Evolutionary conservation across 208 protist genomes (phyloP).

Genomic region (Acanthamoeba sp.): DNA sequence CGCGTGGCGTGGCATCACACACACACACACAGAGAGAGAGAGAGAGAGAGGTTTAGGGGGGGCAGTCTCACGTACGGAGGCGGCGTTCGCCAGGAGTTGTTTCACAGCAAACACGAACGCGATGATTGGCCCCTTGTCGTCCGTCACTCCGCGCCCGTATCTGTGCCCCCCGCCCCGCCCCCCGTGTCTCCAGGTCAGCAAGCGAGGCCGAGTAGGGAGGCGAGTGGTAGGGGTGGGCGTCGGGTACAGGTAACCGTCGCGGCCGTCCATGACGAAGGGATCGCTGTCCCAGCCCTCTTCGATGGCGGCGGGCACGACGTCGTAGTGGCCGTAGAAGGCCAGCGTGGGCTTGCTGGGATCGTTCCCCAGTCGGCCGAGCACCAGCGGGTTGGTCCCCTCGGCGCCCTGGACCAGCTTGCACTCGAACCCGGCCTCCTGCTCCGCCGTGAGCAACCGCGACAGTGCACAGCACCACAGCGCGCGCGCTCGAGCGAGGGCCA

Average conservation of each 20-base stretch:
- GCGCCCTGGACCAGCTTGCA: conserved; percentile 64
- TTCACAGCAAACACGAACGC: conserved; percentile 75
- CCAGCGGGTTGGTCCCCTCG: conserved; percentile 67
- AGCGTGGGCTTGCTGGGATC: conserved; percentile 76
- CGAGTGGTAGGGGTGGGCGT: background rate
- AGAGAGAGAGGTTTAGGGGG: background rate
- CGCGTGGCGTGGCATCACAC: background rate
- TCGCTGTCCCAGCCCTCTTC: conserved; percentile 54
- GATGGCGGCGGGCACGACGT: conserved; percentile 68
- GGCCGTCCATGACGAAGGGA: conserved; percentile 72
- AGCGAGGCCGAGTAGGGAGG: too few relatives aligned
- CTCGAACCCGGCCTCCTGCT: conserved; percentile 56
- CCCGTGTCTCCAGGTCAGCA: background rate
- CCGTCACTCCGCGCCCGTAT: conserved; percentile 80
- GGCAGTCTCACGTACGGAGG: background rate
- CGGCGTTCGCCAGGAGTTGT: conserved; percentile 48
- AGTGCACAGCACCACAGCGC: background rate
- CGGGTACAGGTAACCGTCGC: conserved; percentile 81
- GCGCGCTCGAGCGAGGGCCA: too few relatives aligned
- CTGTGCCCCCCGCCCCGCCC: background rate
- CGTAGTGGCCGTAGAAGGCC: conserved; percentile 82
- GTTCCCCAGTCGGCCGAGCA: conserved; percentile 46
- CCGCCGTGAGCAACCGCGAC: too few relatives aligned
- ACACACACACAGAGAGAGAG: background rate
- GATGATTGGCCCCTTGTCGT: conserved; percentile 84